These are phyloP conservation scores for Coemansia sp. DNA, from an alignment of 192 early-diverging fungal species.

Conservation along the genomic window DNA sequence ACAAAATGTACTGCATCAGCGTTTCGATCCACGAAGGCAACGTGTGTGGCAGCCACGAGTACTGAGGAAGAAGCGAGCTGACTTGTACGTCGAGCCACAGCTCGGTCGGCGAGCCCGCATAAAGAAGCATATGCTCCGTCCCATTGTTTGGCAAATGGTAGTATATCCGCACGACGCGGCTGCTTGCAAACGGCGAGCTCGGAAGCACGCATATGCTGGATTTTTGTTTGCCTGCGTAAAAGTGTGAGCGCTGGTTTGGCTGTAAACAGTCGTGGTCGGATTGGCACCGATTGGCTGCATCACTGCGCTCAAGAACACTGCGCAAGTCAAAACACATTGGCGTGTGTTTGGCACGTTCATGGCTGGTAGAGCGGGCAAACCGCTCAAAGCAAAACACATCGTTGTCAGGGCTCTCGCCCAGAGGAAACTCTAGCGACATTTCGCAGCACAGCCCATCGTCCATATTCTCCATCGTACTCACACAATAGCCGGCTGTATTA, in stretches of 20 bases:
- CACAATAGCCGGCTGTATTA: constrained; percentile 23
- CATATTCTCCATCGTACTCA: constrained; percentile 8
- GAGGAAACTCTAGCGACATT: constrained; percentile 31
- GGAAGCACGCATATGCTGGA: constrained; percentile 24
- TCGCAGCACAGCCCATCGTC: constrained; percentile 52
- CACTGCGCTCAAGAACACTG: constrained; percentile 15
- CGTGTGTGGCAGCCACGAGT: constrained; percentile 9
- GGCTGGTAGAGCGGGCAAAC: background rate
- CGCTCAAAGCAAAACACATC: constrained; percentile 36
- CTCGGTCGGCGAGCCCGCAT: constrained; percentile 20
- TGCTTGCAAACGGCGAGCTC: constrained; percentile 20
- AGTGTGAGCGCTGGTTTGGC: background rate
- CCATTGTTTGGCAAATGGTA: background rate
- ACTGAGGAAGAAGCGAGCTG: constrained; percentile 29
- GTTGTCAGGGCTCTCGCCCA: constrained; percentile 48
- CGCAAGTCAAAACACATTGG: constrained; percentile 38
- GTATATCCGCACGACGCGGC: constrained; percentile 41
- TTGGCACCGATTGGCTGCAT: constrained; percentile 15
- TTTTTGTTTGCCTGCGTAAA: background rate
- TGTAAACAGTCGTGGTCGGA: constrained; percentile 18
- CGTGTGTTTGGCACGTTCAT: background rate
- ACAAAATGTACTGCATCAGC: constrained; percentile 36
- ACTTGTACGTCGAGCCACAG: constrained; percentile 47
- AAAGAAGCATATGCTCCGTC: constrained; percentile 12
- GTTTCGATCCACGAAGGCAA: constrained; percentile 27